Evolutionary conservation across 2,329 filamentous ascomycete species (phyloP), one percentile per base, ranked within the genome.

Genomic region (Penicillium sp.): DNA sequence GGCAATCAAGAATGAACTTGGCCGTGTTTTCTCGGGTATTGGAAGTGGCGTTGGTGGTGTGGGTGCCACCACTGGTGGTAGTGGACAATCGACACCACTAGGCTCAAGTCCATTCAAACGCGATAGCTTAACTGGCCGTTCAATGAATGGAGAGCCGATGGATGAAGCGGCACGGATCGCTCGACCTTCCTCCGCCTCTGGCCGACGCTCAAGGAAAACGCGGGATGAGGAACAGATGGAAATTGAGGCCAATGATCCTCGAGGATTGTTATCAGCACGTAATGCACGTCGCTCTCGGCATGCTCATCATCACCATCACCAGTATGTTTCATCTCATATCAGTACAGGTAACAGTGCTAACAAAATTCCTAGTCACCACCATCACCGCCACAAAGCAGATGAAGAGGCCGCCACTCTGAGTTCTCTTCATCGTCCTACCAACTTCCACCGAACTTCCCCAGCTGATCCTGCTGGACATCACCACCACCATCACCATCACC

Each of bases 1-100:
- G 10, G 89, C 89, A 41, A 96, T 97, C 67, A 96, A 97, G 79
- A 95, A 87, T 69, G 93, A 97, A 70, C 92, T 97, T 70, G 92
- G 92, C 27, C 87, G 91, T 58, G 96, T 97, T 81, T 97, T 96
- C 74, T 91, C 90, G 16, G 93, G 93, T n/a, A 91, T 97, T 61
- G 92, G 86, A 14, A 87, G 84, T 70, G 86, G 86, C 34, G 79
- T 87, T 16, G 83, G 84, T 29, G 80, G 79, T 58, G 75, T 76
- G 27, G 79, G 79, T 18, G 76, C 75, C 41, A 73, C 74, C 13
- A 74, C 78, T 32, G 74, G 77, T 34, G 77, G 72, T n/a, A 81
- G 79, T 59, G 79, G 79, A 14, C 76, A 76, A 10, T 77, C 80
- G 1, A 86, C 83, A 7, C 83, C 83, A 11, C 77, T 81, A 50